phyloP scores from a whole-genome alignment of 108 stramenopile genomes.

The Cyclotella choctawhatcheeana region DNA sequence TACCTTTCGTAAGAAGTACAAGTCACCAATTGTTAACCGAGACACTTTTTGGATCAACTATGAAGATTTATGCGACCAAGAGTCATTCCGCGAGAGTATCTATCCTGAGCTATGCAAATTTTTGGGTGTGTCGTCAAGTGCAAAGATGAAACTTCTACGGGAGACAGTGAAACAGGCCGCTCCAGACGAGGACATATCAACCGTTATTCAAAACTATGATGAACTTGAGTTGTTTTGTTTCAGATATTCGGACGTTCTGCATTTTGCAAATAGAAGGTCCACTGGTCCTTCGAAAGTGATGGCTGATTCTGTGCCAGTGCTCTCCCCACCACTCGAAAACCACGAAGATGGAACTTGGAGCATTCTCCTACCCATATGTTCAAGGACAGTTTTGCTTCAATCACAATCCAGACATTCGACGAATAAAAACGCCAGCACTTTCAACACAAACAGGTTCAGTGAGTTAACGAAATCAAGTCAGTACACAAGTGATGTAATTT shows the following conservation, averaged over 20 bases:
- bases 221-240: slow-evolving; percentile 49
- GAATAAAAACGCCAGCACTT: too few species aligned
- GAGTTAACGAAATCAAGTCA: too few species aligned
- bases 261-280: slow-evolving; percentile 38
- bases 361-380: slow-evolving; percentile 31
- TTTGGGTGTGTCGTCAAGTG: slow-evolving; percentile 27
- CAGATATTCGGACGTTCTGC: slow-evolving; percentile 30
- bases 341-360: slow-evolving; percentile 14
- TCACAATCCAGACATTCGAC: too few species aligned
- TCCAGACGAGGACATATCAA: slow-evolving; percentile 32
- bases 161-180: slow-evolving; percentile 43
- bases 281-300: too few species aligned
- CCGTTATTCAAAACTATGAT: slow-evolving; percentile 36
- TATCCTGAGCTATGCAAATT: slow-evolving; percentile 37
- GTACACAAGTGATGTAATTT: too few species aligned
- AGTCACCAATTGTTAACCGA: too few species aligned
- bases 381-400: too few species aligned
- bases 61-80: slow-evolving; percentile 37
- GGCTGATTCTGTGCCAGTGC: too few species aligned
- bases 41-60: slow-evolving; percentile 49
- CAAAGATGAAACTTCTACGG: slow-evolving; percentile 13
- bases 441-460: too few species aligned
- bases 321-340: background rate
- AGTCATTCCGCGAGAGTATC: slow-evolving; percentile 25
- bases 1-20: slow-evolving; percentile 28